Base-by-base conservation (phyloP, 257 asterid genomes). In the Haberlea rhodopensis region DNA sequence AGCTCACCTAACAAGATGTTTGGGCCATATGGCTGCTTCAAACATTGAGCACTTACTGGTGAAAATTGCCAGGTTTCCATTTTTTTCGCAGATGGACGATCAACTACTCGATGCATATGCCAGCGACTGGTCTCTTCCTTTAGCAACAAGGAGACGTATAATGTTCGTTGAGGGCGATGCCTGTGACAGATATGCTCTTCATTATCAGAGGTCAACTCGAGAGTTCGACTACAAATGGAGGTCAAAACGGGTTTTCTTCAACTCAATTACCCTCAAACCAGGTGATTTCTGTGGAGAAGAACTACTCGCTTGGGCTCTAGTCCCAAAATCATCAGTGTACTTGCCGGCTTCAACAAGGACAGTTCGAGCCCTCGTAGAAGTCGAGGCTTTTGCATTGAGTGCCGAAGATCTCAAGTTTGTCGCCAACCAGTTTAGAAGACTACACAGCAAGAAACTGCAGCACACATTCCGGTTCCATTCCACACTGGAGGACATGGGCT, bases 401-500 rank as follows among this genome's bases (percentile, higher is more conserved):
- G 95, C 96, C 0, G 95, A 91, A 67, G 98, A 91, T 76, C 90
- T 91, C 66, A 91, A 91, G 72, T 88, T 86, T 21, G 98, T 91
- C 0, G 96, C 98, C 1, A 91, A 86, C 69, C 98, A 88, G 25
- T 91, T 88, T 59, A 77, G 96, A 74, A 79, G 94, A 65, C 95
- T 91, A 40, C 98, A 91, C 74, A 91, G 95, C 87, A 91, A 88
- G 82, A 86, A 85, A 71, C 62, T 91, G 79, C 96, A 88, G 82
- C 98, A 91, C 70, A 86, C 96, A 0, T 91, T 91, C 78, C 80
- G 96, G 62, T 91, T 81, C 76, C 86, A 91, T 63, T 91, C 98
- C 29, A 90, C 98, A 91, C 53, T 91, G 98, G 98, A 76, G 95
- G 71, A 88, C 96, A 3, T 91, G 96, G 97, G 98, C 96, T 6